These are phyloP conservation scores for Xylaria sp. DNA, from an alignment of 495 filamentous ascomycete species.

Conservation along the genomic window DNA sequence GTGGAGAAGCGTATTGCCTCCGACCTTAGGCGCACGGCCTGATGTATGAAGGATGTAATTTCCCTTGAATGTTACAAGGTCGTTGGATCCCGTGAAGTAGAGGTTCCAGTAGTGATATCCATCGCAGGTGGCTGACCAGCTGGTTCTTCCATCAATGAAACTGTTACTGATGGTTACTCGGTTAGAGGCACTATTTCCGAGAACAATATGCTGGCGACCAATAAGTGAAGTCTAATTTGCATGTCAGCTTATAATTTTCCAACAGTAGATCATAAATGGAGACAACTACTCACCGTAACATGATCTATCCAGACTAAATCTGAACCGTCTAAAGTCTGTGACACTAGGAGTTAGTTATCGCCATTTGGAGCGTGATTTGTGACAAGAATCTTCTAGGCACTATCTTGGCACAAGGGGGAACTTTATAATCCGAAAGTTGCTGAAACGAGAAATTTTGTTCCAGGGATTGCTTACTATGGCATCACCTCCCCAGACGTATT, in stretches of 20 bases:
- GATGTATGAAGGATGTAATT: constrained; percentile 62
- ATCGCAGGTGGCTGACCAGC: constrained; percentile 60
- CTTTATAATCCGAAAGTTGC: not conserved
- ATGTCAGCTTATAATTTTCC: not conserved
- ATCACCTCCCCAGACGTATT: constrained; percentile 52
- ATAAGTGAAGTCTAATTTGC: constrained; percentile 49
- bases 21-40: constrained; percentile 61
- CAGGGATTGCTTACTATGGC: constrained; percentile 30
- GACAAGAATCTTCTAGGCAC: not conserved
- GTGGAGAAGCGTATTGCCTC: constrained; percentile 54
- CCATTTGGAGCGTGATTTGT: not conserved
- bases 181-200: constrained; percentile 42
- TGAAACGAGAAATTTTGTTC: too few species aligned
- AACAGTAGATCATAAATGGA: not conserved
- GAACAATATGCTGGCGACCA: constrained; percentile 53
- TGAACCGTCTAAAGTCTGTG: constrained; percentile 35
- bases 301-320: constrained; percentile 51
- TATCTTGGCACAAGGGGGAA: not conserved
- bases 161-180: constrained; percentile 53
- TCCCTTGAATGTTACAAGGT: constrained; percentile 51
- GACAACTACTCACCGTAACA: constrained; percentile 39
- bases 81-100: constrained; percentile 51
- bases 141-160: constrained; percentile 56
- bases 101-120: constrained; percentile 64
- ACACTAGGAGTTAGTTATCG: not conserved